Evolutionary conservation across 495 filamentous ascomycete genomes (phyloP).

Genomic region (Coniosporium apollinis): DNA sequence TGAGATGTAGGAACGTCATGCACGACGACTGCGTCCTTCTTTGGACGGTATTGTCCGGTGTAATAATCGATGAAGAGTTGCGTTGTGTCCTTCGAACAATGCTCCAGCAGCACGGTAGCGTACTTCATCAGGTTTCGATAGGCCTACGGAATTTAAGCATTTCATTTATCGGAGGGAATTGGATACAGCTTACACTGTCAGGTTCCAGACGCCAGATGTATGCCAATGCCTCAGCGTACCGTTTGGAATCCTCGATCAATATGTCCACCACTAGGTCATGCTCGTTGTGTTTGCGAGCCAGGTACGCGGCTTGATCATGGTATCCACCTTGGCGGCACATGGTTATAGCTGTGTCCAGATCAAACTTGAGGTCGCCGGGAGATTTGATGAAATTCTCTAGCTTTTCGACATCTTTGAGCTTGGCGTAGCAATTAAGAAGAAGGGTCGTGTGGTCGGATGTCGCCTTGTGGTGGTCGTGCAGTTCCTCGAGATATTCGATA

Average conservation of each 20-base stretch:
- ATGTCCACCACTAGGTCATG: constrained; percentile 91
- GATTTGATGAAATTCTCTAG: constrained; percentile 93
- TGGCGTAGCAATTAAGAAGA: constrained; percentile 91
- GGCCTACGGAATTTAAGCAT: constrained; percentile 35
- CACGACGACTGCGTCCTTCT: constrained; percentile 40
- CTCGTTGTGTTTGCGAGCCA: constrained; percentile 87
- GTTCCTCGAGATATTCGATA: constrained; percentile 92
- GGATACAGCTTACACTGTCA: constrained; percentile 39
- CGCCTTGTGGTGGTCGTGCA: constrained; percentile 86
- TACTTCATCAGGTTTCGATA: constrained; percentile 92
- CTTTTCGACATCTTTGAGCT: constrained; percentile 89
- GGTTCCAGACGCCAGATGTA: constrained; percentile 83
- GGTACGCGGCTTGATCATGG: constrained; percentile 86
- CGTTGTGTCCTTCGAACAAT: constrained; percentile 66
- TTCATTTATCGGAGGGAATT: not conserved
- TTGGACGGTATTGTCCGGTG: constrained; percentile 64
- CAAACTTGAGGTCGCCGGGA: constrained; percentile 86
- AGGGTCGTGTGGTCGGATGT: constrained; percentile 94
- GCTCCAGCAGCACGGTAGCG: constrained; percentile 68
- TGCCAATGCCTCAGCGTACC: constrained; percentile 70
- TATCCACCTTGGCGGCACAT: constrained; percentile 99
- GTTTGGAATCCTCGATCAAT: constrained; percentile 82
- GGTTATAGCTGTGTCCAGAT: constrained; percentile 87
- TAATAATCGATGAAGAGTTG: constrained; percentile 86
- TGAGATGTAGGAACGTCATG: constrained; percentile 35